Evolutionary conservation across 305 asterid species (phyloP), one percentile per base, ranked within the genome.

Genomic region (Fraxinus paxiana): DNA sequence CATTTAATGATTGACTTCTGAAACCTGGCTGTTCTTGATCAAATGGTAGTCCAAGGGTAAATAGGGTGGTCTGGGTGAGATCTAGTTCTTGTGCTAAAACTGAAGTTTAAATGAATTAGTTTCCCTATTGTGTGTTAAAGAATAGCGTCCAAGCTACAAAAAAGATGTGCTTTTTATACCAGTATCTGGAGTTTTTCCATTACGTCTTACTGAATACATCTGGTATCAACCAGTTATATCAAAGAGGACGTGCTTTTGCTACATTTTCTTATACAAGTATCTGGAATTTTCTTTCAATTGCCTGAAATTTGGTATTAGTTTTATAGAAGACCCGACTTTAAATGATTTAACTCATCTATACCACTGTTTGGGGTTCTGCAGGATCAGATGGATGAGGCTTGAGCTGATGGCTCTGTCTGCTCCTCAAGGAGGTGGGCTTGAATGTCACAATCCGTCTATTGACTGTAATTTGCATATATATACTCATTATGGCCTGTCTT

Each of bases 321-420:
- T 20, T 28, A 48, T 46, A 33, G 9, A 71, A 22, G 61, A 48
- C 20, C 20, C 12, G 61, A 77, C 71, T 41, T 51, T n/a, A 28
- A 26, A 65, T 41, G 61, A 24, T 61, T 76, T 84, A 22, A 85
- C 69, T 79, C 8, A 4, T 13, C 33, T 34, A 79, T 71, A 15
- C 30, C 35, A 46, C 24, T 7, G n/a, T 41, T 77, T 73, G 77
- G 78, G 77, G 81, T 51, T 73, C 22, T 87, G 89, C 91, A 90
- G 93, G 93, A 90, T 63, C 91, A 88, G 77, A 83, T 84, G 76
- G 92, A 88, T 24, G 93, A 90, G 67, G 87, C 86, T 75, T 90
- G 89, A 90, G 41, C 75, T 71, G 61, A 81, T 48, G 24, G 77
- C 75, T 77, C 67, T 65, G 13, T 85, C 79, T 84, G 77, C 88